Evolutionary conservation across 2,329 filamentous ascomycete species (phyloP).

Genomic region (Colletotrichum sp.): DNA sequence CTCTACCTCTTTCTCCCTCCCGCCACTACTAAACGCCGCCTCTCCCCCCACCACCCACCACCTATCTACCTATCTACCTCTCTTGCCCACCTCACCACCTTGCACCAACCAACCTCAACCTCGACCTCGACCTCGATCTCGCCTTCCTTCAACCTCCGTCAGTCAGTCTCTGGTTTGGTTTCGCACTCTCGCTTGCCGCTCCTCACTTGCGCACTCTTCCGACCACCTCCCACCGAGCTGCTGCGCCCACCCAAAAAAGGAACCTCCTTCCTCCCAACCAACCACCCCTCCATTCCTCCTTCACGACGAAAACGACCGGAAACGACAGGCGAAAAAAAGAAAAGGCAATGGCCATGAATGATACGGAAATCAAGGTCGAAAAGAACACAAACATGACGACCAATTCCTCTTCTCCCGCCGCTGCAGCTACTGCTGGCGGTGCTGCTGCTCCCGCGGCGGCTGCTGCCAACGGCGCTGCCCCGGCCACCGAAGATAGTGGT

Average conservation of each 20-base stretch:
- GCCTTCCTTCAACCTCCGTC: background rate
- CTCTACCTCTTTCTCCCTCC: background rate
- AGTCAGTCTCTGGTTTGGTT: background rate
- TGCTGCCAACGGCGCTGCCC: conserved; percentile 27
- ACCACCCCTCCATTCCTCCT: conserved; percentile 26
- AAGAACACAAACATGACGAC: conserved; percentile 41
- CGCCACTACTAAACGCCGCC: conserved; percentile 13
- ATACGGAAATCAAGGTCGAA: conserved; percentile 41
- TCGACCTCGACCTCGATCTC: background rate
- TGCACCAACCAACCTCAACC: background rate
- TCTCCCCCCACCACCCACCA: background rate
- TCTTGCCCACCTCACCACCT: conserved; percentile 22
- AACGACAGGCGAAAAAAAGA: conserved; percentile 31
- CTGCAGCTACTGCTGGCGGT: conserved; percentile 28
- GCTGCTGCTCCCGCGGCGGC: conserved; percentile 27
- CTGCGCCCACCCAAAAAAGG: conserved; percentile 21
- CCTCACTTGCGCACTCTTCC: conserved; percentile 6
- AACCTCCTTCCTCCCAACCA: conserved; percentile 26
- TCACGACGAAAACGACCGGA: conserved; percentile 2
- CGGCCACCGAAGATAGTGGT: conserved; percentile 45
- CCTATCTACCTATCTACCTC: background rate
- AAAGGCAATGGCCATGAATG: conserved; percentile 43
- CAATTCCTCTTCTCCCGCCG: conserved; percentile 35
- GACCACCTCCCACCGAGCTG: background rate
- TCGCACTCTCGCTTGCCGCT: conserved; percentile 19